Percentiles rank a stretch among this genome's conserved stretches.
These are phyloP conservation scores for Yamadazyma epiphylla DNA, from an alignment of 1,139 yeast species.

Conservation along the genomic window DNA sequence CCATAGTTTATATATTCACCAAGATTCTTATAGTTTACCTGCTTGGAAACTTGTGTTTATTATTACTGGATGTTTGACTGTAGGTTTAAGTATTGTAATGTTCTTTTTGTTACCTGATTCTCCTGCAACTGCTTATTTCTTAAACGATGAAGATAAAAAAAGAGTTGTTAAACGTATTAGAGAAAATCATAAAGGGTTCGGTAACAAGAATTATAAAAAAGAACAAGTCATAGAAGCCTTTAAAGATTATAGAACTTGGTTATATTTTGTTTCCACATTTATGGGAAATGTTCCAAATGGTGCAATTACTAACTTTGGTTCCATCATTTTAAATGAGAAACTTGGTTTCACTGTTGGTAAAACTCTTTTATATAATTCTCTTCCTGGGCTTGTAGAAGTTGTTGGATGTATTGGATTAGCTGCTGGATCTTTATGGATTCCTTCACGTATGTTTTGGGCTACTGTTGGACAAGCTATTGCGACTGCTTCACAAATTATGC, in stretches of 20 bases:
- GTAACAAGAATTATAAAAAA: conserved; percentile 49
- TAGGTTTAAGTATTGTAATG: conserved; percentile 21
- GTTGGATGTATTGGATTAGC: conserved; percentile 39
- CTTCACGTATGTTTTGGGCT: conserved; percentile 42
- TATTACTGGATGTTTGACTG: conserved; percentile 26
- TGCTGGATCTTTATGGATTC: conserved; percentile 21
- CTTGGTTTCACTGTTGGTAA: conserved; percentile 34
- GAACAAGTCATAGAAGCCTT: conserved; percentile 56
- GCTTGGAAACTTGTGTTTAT: conserved; percentile 33
- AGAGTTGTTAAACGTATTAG: conserved; percentile 33
- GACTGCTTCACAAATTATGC: conserved; percentile 40
- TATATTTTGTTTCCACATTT: conserved; percentile 31
- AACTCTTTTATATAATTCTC: conserved; percentile 31
- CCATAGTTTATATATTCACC: conserved; percentile 16
- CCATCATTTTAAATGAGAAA: conserved; percentile 40
- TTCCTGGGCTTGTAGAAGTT: conserved; percentile 36
- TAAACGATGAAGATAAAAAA: conserved; percentile 44
- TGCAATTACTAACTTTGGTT: conserved; percentile 37
- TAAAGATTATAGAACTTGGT: conserved; percentile 39
- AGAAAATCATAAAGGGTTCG: conserved; percentile 51
- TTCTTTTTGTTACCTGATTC: conserved; percentile 24
- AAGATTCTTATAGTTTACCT: conserved; percentile 15
- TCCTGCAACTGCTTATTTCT: conserved; percentile 31
- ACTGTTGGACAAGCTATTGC: conserved; percentile 32
- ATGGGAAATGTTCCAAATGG: conserved; percentile 34